Evolutionary conservation across 1,139 yeast species (phyloP).

Genomic region (Blastobotrys indianensis): DNA sequence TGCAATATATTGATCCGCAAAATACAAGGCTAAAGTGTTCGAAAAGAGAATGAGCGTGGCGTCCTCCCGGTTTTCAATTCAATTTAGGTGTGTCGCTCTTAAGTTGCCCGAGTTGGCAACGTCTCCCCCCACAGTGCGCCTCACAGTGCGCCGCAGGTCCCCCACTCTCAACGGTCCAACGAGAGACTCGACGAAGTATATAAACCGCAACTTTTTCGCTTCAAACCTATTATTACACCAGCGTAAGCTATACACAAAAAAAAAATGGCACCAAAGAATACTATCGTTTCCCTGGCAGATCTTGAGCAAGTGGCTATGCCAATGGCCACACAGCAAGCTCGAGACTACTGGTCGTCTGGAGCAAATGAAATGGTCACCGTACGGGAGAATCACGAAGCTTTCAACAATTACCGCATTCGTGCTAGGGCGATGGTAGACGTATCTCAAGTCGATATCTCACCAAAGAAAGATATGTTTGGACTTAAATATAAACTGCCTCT

Average conservation of each 20-base stretch:
- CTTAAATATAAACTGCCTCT: constrained; percentile 45
- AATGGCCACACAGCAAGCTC: constrained; percentile 27
- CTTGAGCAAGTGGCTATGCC: constrained; percentile 27
- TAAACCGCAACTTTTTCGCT: background rate
- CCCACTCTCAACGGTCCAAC: background rate
- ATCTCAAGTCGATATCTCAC: constrained; percentile 34
- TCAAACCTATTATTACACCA: background rate
- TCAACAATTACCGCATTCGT: constrained; percentile 34
- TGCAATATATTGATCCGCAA: too few relatives aligned
- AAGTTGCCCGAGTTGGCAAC: too few relatives aligned
- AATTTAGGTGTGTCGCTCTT: too few relatives aligned
- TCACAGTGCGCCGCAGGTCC: too few relatives aligned
- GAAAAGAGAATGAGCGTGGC: too few relatives aligned
- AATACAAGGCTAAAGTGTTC: too few relatives aligned
- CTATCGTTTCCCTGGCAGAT: constrained; percentile 22
- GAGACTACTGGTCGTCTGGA: constrained; percentile 37
- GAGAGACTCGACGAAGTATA: background rate
- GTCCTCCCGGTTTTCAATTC: too few relatives aligned
- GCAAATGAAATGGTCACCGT: constrained; percentile 35
- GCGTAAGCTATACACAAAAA: background rate
- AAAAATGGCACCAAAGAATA: background rate
- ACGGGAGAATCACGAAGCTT: constrained; percentile 31
- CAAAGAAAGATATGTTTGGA: constrained; percentile 39
- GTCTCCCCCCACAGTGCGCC: background rate
- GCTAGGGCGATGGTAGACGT: constrained; percentile 44